Percentiles rank a stretch among this genome's conserved stretches.
Conservation (phyloP, 2,329 filamentous ascomycete genomes). For the Paracorniculantispora psalliotae region DNA sequence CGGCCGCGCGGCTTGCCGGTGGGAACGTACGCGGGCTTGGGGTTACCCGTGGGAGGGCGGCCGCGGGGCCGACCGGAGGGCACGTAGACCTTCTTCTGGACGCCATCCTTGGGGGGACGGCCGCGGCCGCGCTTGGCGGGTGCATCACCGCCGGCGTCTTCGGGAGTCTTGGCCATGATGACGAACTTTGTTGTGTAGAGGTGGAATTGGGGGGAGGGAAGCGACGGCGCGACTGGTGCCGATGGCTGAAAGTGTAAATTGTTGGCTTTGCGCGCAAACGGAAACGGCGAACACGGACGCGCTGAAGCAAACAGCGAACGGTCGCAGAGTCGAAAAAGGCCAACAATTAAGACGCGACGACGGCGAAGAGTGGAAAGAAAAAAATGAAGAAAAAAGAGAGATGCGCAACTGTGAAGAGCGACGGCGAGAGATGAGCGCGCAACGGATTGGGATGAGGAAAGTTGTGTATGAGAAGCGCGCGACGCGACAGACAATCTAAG, state of each 20-base stretch:
- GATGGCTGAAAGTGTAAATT: not conserved
- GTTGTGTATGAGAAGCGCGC: constrained; percentile 5
- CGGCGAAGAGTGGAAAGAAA: too few relatives aligned
- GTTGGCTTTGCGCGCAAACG: constrained; percentile 3
- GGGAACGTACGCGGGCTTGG: constrained; percentile 30
- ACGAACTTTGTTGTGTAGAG: not conserved
- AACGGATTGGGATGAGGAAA: not conserved
- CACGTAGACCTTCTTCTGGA: constrained; percentile 31
- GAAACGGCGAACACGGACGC: not conserved
- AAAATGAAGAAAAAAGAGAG: not conserved
- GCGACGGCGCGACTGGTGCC: not conserved
- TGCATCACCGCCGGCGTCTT: constrained; percentile 19
- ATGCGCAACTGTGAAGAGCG: not conserved
- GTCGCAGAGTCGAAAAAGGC: not conserved
- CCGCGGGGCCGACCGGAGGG: constrained; percentile 39
- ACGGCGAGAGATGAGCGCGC: not conserved
- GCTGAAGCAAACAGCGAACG: not conserved
- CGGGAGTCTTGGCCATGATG: constrained; percentile 23
- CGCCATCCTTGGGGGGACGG: constrained; percentile 35
- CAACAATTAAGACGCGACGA: not conserved
- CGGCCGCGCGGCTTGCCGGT: constrained; percentile 45
- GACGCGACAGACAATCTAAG: constrained; percentile 8
- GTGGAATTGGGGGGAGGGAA: not conserved
- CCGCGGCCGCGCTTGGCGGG: constrained; percentile 33
- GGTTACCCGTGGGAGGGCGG: constrained; percentile 32